Evolutionary conservation across 176 grass and related monocot genomes (phyloP).

Genomic region (Triticum turgidum): DNA sequence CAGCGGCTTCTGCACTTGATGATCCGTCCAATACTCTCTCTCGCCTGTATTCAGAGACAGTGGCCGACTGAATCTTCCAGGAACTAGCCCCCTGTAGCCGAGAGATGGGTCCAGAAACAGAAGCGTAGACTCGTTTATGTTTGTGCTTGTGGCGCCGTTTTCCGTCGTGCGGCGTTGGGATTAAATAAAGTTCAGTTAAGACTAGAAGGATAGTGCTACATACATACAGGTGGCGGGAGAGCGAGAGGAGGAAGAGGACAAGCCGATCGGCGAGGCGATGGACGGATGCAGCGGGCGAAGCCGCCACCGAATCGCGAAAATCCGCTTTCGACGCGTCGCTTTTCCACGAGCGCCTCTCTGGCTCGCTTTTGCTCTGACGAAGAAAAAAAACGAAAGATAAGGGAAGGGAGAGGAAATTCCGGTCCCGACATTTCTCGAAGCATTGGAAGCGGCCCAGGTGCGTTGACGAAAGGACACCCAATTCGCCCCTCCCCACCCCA

Average conservation of each 20-base stretch:
- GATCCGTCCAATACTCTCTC: neutral
- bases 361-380: neutral
- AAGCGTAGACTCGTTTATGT: neutral
- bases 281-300: neutral
- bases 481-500: neutral
- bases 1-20: neutral
- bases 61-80: too few species aligned
- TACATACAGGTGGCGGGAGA: neutral
- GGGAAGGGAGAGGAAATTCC: neutral
- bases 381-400: neutral
- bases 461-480: constrained; percentile 32
- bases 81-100: neutral
- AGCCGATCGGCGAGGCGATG: neutral
- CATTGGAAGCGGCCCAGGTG: neutral
- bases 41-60: neutral
- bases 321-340: neutral
- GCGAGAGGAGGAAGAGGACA: neutral
- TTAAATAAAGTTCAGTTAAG: neutral
- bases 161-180: neutral
- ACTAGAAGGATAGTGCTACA: neutral
- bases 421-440: constrained; percentile 15
- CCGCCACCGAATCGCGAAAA: neutral
- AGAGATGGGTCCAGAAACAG: too few species aligned
- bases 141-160: neutral
- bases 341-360: constrained; percentile 30